Conservation (phyloP, 2,329 filamentous ascomycete species). For the Thermoascus crustaceus region DNA sequence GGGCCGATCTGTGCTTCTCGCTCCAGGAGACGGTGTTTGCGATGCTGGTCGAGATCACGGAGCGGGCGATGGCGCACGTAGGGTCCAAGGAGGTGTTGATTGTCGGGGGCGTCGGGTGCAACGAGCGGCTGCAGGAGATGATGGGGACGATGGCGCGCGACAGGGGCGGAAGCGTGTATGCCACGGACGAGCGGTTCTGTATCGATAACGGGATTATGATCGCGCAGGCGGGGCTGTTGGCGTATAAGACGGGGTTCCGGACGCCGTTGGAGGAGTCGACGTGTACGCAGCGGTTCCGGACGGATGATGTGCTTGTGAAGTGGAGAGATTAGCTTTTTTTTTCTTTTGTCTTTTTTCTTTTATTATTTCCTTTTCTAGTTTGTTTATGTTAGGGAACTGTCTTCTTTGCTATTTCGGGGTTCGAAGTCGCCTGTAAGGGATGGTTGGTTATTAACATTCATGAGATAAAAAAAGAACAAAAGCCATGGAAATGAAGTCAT, state of each 20-base stretch:
- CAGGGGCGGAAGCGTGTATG: conserved; percentile 80
- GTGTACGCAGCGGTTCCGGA: conserved; percentile 76
- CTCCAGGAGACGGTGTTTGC: conserved; percentile 92
- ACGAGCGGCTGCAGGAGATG: conserved; percentile 92
- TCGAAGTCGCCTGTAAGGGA: too few relatives aligned
- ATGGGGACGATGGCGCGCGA: conserved; percentile 93
- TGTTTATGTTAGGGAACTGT: too few relatives aligned
- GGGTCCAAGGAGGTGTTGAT: conserved; percentile 85
- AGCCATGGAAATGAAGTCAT: too few relatives aligned
- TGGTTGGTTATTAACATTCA: too few relatives aligned
- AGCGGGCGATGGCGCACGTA: conserved; percentile 96
- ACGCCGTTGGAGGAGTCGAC: conserved; percentile 73
- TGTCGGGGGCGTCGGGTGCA: conserved; percentile 92
- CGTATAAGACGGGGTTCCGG: conserved; percentile 69
- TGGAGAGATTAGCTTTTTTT: conserved; percentile 56
- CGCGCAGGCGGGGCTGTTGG: conserved; percentile 84
- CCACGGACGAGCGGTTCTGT: conserved; percentile 94
- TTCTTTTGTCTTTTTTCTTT: neutral
- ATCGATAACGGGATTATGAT: conserved; percentile 99
- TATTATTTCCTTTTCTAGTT: too few relatives aligned
- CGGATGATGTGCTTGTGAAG: conserved; percentile 70
- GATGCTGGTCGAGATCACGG: conserved; percentile 97
- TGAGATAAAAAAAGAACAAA: too few relatives aligned
- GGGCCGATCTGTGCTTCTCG: conserved; percentile 83
- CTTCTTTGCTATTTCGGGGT: too few relatives aligned